These are phyloP conservation scores for Flammula alnicola DNA, from an alignment of 1,284 basidiomycete species.

Conservation along the genomic window DNA sequence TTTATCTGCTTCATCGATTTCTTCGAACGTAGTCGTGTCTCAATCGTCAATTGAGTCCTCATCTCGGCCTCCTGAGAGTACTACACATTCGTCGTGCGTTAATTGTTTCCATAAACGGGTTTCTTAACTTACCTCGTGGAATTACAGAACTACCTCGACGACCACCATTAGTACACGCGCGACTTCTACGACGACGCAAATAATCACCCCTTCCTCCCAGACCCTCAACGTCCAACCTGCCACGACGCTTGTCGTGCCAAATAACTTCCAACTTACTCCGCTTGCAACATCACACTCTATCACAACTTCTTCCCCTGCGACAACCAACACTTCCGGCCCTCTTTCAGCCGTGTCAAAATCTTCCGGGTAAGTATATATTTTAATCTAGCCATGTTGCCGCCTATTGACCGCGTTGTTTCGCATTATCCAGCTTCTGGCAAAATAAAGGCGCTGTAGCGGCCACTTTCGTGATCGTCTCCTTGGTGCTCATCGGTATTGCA, in stretches of 20 bases:
- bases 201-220: slow-evolving; percentile 2
- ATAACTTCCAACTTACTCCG: slow-evolving; percentile 7
- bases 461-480: slow-evolving; percentile 45
- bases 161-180: not conserved
- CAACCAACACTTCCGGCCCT: slow-evolving; percentile 5
- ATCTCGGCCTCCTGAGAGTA: slow-evolving; percentile 4
- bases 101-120: no score
- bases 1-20: slow-evolving; percentile 9
- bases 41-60: slow-evolving; percentile 9
- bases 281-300: slow-evolving; percentile 1
- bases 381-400: slow-evolving; percentile 1
- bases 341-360: slow-evolving; percentile 15
- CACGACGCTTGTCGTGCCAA: slow-evolving; percentile 19
- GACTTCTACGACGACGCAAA: not conserved
- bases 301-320: not conserved
- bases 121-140: not conserved
- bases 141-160: slow-evolving; percentile 5
- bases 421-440: slow-evolving; percentile 45
- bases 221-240: slow-evolving; percentile 3
- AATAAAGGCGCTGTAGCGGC: slow-evolving; percentile 53
- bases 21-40: slow-evolving; percentile 6
- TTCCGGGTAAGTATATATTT: slow-evolving; percentile 19
- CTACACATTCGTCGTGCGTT: slow-evolving; percentile 16
- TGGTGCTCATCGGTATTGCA: slow-evolving; percentile 32
- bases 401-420: slow-evolving; percentile 10